Evolutionary conservation across 129 eudicot genomes (phyloP), one percentile per base, ranked within the genome.

Genomic region (Oenanthe sinensis): DNA sequence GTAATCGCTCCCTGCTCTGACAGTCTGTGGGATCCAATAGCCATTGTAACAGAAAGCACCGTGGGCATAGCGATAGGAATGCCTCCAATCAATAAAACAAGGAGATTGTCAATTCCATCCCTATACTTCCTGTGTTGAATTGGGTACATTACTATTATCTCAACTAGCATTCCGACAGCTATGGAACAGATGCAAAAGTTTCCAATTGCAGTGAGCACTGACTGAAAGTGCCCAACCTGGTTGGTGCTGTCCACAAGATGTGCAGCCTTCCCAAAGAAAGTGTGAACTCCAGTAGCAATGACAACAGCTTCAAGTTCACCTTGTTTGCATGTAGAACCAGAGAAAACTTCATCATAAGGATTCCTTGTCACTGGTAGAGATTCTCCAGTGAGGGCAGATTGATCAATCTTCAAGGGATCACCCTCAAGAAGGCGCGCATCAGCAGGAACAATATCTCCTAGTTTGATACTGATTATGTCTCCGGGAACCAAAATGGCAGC

Each of bases 51-150:
- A 0, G 97, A 91, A 60, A 91, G 84, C 42, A 91, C 97, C 20
- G 97, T 91, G 2, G 97, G 97, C 97, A 92, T 92, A 70, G 97
- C 97, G 75, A 92, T 92, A 36, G 97, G 97, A 76, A 92, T 92
- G 24, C 97, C 97, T 79, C 97, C 97, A 48, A 92, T 92, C 71
- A 92, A 87, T 52, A 92, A 83, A 37, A 92, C 97, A 24, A 92
- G 78, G 62, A 92, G 88, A 82, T 92, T 92, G 74, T 92, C 97
- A 48, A 92, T 92, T 22, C 97, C 97, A 20, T 86, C 68, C 73
- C 97, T 80, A 84, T 92, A 92, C 74, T 77, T 70, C 82, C 97
- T 82, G 80, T 88, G 88, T 78, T 92, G 97, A 77, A 92, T 92
- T 3, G 97, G 97, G 82, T 92, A 92, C 97, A 92, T 92, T 40